Evolutionary conservation across 1,139 yeast genomes (phyloP), one percentile per base, ranked within the genome.

Genomic region (Pichia kudriavzevii): DNA sequence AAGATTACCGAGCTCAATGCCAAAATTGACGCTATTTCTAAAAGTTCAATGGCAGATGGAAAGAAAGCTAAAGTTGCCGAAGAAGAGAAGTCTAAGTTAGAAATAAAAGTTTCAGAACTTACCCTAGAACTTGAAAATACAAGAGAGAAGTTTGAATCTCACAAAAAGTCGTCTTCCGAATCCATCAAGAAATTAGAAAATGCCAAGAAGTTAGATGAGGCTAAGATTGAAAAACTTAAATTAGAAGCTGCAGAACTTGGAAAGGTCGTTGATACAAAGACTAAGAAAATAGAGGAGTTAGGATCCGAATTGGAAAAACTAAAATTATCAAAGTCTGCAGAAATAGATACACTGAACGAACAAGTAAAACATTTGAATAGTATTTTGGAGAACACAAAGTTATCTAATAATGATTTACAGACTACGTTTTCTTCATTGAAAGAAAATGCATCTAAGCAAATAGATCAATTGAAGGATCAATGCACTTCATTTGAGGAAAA

Each of bases 1-100:
- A 29, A 38, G 11, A 59, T 39, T 52, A 48, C n/a, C 37, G 5
- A 49, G 48, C 29, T 32, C 49, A 26, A 19, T n/a, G 12, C 21
- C 4, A 15, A 29, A 9, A 13, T 26, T 8, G 25, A 19, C 18
- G 19, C 8, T 8, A 9, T 16, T 4, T 17, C 3, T 17, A 17
- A 12, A 7, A 17, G 17, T 8, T 15, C n/a, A 19, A 6, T 22
- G 23, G 14, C 6, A 19, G 13, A 20, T 7, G 4, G 7, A 3
- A 26, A 24, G 5, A 18, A 36, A 23, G 6, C 17, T 11, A 27
- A 31, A 13, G 28, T 32, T 14, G 6, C 12, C 4, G 25, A 31
- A 23, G n/a, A 6, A 8, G 11, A 6, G 14, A 19, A 18, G 11
- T 9, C 24, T 7, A 24, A 25, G 10, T 17, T 31, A 7, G 23